Conservation (phyloP, 2,329 filamentous ascomycete species). For the Clarireedia sp. region DNA sequence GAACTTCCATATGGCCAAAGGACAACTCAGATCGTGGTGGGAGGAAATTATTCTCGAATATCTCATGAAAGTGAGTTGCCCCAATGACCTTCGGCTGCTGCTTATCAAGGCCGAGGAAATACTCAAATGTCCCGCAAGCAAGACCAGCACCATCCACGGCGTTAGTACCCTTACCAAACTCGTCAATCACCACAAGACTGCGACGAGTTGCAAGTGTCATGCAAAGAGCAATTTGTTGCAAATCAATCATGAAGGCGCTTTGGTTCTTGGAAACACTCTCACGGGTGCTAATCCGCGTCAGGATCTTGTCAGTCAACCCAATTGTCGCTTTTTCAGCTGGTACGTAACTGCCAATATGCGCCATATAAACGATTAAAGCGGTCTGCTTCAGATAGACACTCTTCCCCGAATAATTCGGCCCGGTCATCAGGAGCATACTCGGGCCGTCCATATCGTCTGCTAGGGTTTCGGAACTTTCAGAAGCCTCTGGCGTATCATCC, state of each 20-base stretch:
- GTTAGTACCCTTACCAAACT: conserved; percentile 68
- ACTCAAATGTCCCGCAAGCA: conserved; percentile 47
- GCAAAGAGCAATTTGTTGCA: conserved; percentile 77
- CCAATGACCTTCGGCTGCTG: conserved; percentile 49
- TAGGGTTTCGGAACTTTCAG: conserved; percentile 1
- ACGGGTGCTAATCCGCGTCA: conserved; percentile 75
- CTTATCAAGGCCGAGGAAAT: conserved; percentile 42
- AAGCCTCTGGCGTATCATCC: neutral
- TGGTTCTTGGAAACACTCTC: conserved; percentile 52
- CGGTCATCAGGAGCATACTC: conserved; percentile 74
- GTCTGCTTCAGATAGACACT: conserved; percentile 93
- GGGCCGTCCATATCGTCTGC: conserved; percentile 34
- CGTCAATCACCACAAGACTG: conserved; percentile 84
- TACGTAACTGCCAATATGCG: conserved; percentile 88
- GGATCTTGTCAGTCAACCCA: conserved; percentile 84
- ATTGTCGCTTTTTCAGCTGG: conserved; percentile 70
- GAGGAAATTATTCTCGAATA: conserved; percentile 59
- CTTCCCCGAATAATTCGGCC: conserved; percentile 94
- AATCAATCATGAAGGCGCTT: conserved; percentile 64
- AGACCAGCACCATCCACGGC: conserved; percentile 50
- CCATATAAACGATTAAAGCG: conserved; percentile 83
- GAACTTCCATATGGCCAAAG: conserved; percentile 67
- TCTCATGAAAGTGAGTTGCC: conserved; percentile 61
- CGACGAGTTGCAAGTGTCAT: conserved; percentile 65
- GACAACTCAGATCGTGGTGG: conserved; percentile 40